Percentiles rank a stretch among this genome's conserved stretches.
These are phyloP conservation scores for Colletotrichum horii DNA, from an alignment of 2,329 filamentous ascomycete genomes.

Conservation along the genomic window DNA sequence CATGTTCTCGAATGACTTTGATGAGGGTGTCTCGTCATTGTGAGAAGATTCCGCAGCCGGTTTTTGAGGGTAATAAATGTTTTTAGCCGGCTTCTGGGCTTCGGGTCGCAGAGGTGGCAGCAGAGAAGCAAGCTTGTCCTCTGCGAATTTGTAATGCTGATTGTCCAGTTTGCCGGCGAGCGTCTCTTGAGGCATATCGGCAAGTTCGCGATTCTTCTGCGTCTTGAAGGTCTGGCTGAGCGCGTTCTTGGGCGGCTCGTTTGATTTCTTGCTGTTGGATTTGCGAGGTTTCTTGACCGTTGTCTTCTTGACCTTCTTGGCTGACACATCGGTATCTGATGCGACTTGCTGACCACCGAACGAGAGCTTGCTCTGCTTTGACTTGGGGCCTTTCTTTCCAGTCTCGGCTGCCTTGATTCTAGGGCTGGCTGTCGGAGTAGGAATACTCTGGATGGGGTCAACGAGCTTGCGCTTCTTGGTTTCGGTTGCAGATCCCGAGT, in stretches of 20 bases:
- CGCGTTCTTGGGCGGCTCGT: constrained; percentile 40
- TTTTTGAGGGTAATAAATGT: constrained; percentile 19
- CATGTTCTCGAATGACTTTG: background rate
- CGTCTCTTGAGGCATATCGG: constrained; percentile 28
- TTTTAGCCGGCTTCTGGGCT: constrained; percentile 21
- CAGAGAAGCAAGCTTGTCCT: constrained; percentile 23
- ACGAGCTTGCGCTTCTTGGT: constrained; percentile 44
- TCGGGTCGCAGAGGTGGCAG: constrained; percentile 30
- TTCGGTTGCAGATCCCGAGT: constrained; percentile 35
- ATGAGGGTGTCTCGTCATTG: background rate
- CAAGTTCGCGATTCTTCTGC: constrained; percentile 40
- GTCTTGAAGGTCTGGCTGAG: constrained; percentile 50
- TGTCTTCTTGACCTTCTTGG: constrained; percentile 31
- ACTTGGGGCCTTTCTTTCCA: constrained; percentile 42
- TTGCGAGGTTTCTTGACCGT: constrained; percentile 37
- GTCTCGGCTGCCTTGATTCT: constrained; percentile 46
- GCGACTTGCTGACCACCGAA: constrained; percentile 37
- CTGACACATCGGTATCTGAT: constrained; percentile 23
- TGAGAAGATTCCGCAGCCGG: background rate
- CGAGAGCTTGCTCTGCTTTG: constrained; percentile 58
- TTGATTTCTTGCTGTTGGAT: constrained; percentile 38
- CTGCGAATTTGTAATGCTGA: constrained; percentile 24
- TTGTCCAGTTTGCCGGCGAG: constrained; percentile 26
- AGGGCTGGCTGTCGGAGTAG: constrained; percentile 64
- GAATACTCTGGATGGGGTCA: constrained; percentile 54